Evolutionary conservation across 768 basidiomycete genomes (phyloP).

Genomic region (Naganishia antarctica): DNA sequence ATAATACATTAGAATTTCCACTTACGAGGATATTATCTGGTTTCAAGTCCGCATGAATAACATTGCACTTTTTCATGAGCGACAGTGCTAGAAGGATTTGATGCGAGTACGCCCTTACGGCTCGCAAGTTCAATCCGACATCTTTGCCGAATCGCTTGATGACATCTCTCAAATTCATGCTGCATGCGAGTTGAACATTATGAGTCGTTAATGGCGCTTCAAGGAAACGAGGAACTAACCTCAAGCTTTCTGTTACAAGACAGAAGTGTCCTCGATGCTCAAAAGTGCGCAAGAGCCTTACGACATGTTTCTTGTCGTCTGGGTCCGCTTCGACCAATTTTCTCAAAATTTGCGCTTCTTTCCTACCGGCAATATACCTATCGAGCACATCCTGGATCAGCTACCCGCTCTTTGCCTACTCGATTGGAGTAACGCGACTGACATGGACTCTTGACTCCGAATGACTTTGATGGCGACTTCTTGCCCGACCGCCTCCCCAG

Average conservation of each 20-base stretch:
- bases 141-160: slow-evolving; percentile 98
- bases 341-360: slow-evolving; percentile 82
- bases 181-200: slow-evolving; percentile 43
- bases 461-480: slow-evolving; percentile 99
- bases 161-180: slow-evolving; percentile 97
- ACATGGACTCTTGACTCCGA: slow-evolving; percentile 94
- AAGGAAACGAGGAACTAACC: slow-evolving; percentile 54
- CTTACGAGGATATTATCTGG: slow-evolving; percentile 93
- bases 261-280: slow-evolving; percentile 97
- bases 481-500: slow-evolving; percentile 54
- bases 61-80: slow-evolving; percentile 76
- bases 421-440: no score
- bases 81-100: slow-evolving; percentile 87
- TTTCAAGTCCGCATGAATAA: slow-evolving; percentile 98
- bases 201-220: background rate
- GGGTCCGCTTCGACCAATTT: slow-evolving; percentile 84
- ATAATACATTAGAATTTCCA: slow-evolving; percentile 24
- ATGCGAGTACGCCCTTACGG: slow-evolving; percentile 97
- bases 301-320: slow-evolving; percentile 92
- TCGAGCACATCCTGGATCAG: no score
- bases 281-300: slow-evolving; percentile 87
- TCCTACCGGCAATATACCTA: slow-evolving; percentile 91
- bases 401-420: no score
- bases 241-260: slow-evolving; percentile 88
- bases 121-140: slow-evolving; percentile 88